A percentile compares a stretch with the other conserved stretches of the same genome.
Conservation (phyloP, 768 basidiomycete genomes). For the Russula dissimulans region DNA sequence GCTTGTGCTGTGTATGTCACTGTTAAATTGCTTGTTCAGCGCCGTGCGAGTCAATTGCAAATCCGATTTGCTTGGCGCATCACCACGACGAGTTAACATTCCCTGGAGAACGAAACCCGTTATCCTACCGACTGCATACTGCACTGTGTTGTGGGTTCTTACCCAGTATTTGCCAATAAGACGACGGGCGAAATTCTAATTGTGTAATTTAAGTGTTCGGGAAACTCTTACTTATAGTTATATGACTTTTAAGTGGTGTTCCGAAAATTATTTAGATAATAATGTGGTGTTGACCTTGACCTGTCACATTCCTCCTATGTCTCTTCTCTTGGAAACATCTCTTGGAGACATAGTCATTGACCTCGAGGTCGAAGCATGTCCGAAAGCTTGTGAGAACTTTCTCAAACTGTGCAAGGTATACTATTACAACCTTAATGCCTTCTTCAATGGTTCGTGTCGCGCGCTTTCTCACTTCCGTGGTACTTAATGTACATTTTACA, state of each 20-base stretch:
- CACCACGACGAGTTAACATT: too few relatives aligned
- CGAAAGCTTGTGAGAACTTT: conserved; percentile 90
- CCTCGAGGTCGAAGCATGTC: conserved; percentile 84
- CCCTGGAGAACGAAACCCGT: too few relatives aligned
- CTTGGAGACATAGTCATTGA: conserved; percentile 96
- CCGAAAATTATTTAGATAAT: too few relatives aligned
- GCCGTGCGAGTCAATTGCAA: neutral
- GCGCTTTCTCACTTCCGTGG: neutral
- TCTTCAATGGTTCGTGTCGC: conserved; percentile 77
- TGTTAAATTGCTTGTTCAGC: neutral
- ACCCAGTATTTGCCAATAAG: too few relatives aligned
- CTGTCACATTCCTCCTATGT: conserved; percentile 52
- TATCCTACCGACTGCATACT: too few relatives aligned
- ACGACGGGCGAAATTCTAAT: too few relatives aligned
- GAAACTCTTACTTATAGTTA: neutral
- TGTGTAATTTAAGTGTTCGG: too few relatives aligned
- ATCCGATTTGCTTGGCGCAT: neutral
- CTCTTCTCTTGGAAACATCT: conserved; percentile 93
- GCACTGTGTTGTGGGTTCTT: too few relatives aligned
- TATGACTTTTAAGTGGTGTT: too few relatives aligned
- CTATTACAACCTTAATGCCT: conserved; percentile 94
- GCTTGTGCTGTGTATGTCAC: neutral
- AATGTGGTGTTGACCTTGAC: too few relatives aligned
- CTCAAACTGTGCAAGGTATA: conserved; percentile 96
- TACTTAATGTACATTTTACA: conserved; percentile 26